phyloP scores from a whole-genome alignment of 176 grass and related monocot species.

The Avena insularis region DNA sequence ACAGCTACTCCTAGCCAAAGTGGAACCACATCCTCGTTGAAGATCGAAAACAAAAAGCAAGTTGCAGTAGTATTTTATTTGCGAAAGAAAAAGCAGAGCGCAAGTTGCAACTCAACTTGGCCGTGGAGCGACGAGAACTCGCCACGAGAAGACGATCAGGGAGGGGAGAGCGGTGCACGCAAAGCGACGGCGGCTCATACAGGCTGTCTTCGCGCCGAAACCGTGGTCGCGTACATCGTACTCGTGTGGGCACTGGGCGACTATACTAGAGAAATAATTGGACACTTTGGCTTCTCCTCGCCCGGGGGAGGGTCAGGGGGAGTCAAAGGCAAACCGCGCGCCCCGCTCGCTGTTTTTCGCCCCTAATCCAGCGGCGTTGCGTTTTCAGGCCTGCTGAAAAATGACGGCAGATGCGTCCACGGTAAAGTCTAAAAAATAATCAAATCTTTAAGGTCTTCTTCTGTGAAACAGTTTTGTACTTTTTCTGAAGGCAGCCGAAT shows the following conservation, averaged over 20 bases:
- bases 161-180: constrained; percentile 13
- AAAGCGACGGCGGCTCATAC: constrained; percentile 13
- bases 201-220: constrained; percentile 2
- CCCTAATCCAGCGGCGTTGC: constrained; percentile 31
- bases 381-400: constrained; percentile 19
- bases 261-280: too few species aligned
- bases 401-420: not conserved
- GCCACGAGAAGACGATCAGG: constrained; percentile 5
- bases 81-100: not conserved
- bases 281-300: too few species aligned
- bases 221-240: constrained; percentile 14
- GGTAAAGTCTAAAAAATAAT: not conserved
- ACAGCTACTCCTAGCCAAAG: too few species aligned
- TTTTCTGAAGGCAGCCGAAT: too few species aligned
- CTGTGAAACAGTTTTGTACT: too few species aligned
- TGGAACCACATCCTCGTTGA: too few species aligned
- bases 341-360: constrained; percentile 46
- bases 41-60: too few species aligned
- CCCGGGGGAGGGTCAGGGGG: too few species aligned
- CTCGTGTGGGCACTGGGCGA: too few species aligned
- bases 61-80: too few species aligned
- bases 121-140: constrained; percentile 14
- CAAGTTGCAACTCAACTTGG: constrained; percentile 39
- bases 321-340: constrained; percentile 1
- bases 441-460: too few species aligned